Conservation (phyloP, 805 yeast species). For the Barnettozyma pratensis region DNA sequence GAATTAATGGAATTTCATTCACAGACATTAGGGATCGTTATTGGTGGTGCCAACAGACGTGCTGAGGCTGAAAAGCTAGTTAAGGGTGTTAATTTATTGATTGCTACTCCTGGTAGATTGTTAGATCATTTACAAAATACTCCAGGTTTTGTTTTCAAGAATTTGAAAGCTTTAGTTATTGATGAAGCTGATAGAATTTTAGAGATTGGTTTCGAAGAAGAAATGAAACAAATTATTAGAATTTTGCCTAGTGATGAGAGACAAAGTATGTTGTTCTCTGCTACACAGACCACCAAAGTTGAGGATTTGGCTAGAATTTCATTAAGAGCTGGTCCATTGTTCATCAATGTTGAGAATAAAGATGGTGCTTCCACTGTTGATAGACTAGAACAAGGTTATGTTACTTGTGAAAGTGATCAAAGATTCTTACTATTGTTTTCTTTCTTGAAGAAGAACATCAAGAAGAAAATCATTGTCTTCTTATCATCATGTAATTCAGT, state of each 20-base stretch:
- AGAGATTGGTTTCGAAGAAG: conserved; percentile 98
- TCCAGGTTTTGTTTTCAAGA: conserved; percentile 87
- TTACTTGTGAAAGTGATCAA: conserved; percentile 94
- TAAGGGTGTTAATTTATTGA: conserved; percentile 88
- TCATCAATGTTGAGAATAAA: conserved; percentile 87
- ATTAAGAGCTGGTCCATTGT: conserved; percentile 85
- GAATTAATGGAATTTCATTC: conserved; percentile 80
- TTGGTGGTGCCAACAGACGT: conserved; percentile 97
- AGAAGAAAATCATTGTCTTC: conserved; percentile 91
- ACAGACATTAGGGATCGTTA: conserved; percentile 93
- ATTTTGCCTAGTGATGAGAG: conserved; percentile 89
- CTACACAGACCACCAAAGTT: conserved; percentile 98
- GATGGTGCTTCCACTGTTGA: conserved; percentile 87
- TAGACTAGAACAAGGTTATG: conserved; percentile 97
- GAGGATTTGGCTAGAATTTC: conserved; percentile 98
- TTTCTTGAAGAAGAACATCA: conserved; percentile 85
- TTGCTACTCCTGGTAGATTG: conserved; percentile 97
- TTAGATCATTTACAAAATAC: conserved; percentile 97
- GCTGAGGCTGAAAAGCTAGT: conserved; percentile 93
- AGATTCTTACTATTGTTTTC: conserved; percentile 87
- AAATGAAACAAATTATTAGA: conserved; percentile 94
- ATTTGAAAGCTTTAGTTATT: conserved; percentile 86
- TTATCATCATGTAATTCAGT: conserved; percentile 96
- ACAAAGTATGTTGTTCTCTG: conserved; percentile 97
- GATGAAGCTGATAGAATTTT: conserved; percentile 98